Conservation (phyloP, 257 asterid genomes). For the Gynochthodes officinalis region DNA sequence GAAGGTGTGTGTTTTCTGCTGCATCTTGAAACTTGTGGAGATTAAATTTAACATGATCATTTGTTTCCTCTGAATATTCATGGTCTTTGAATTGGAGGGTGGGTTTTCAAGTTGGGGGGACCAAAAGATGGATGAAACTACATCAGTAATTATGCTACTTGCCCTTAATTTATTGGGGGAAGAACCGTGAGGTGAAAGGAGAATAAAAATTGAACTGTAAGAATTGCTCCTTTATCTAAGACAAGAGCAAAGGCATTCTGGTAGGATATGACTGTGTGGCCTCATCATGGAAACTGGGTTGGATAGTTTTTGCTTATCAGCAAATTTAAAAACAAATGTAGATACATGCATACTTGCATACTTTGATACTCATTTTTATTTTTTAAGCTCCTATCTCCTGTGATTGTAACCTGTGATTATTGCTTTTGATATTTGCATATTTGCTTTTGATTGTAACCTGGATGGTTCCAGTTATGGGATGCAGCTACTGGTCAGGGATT, state of each 20-base stretch:
- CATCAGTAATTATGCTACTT: background rate
- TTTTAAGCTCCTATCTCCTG: background rate
- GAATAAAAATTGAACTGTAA: no score
- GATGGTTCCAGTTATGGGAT: slow-evolving; percentile 86
- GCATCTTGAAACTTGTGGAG: background rate
- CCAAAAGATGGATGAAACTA: background rate
- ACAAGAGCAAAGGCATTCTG: no score
- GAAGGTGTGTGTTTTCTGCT: slow-evolving; percentile 32
- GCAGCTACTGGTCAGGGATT: slow-evolving; percentile 72
- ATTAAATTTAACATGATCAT: background rate
- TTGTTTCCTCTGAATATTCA: no score
- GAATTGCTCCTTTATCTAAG: no score
- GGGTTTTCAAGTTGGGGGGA: background rate
- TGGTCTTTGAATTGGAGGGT: background rate
- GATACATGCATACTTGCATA: background rate
- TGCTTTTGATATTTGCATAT: slow-evolving; percentile 12
- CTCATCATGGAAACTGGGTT: background rate
- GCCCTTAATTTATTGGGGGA: background rate
- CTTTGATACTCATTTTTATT: background rate
- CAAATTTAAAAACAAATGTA: background rate
- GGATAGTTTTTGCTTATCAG: background rate
- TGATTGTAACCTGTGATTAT: slow-evolving; percentile 1
- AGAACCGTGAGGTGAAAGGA: no score
- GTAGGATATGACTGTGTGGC: background rate
- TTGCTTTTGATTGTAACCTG: no score